A percentile compares a stretch with the other conserved stretches of the same genome.
Evolutionary conservation across 371 early-diverging fungal species (phyloP).

Genomic region (Mucor irregularis): DNA sequence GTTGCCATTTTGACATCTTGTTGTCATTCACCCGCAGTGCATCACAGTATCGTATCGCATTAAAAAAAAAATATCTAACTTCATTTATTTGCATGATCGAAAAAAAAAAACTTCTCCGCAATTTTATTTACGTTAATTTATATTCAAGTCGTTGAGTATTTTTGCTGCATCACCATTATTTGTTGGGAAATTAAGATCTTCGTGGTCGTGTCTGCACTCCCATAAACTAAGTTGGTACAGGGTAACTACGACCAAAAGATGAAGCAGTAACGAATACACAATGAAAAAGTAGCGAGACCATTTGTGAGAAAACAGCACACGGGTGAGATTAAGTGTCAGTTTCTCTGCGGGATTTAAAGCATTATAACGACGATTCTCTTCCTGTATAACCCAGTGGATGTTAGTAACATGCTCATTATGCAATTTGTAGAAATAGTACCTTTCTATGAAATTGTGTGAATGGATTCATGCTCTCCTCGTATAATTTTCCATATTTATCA

Average conservation of each 20-base stretch:
- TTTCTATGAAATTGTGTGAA: constrained; percentile 81
- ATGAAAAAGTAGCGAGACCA: constrained; percentile 75
- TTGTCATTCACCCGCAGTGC: too few relatives aligned
- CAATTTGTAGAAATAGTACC: constrained; percentile 24
- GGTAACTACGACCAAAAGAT: constrained; percentile 75
- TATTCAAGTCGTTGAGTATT: constrained; percentile 8
- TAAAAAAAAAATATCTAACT: too few relatives aligned
- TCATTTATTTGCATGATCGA: too few relatives aligned
- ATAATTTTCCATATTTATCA: constrained; percentile 74
- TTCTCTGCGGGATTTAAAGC: constrained; percentile 81
- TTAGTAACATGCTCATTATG: neutral
- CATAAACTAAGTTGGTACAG: constrained; percentile 69
- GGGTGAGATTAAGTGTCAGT: constrained; percentile 62
- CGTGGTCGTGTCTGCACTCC: constrained; percentile 72
- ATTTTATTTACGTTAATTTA: too few relatives aligned
- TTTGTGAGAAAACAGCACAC: constrained; percentile 71
- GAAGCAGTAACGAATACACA: constrained; percentile 70
- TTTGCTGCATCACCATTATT: constrained; percentile 23
- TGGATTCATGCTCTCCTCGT: constrained; percentile 88
- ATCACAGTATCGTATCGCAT: too few relatives aligned
- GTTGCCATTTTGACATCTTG: too few relatives aligned
- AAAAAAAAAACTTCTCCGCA: too few relatives aligned
- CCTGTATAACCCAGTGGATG: constrained; percentile 32
- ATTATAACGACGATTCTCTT: constrained; percentile 71
- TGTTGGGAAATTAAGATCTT: constrained; percentile 44